A percentile compares a stretch with the other conserved stretches of the same genome.
These are phyloP conservation scores for Picochlorum sp. DNA, from an alignment of 139 green algal species.

Conservation along the genomic window DNA sequence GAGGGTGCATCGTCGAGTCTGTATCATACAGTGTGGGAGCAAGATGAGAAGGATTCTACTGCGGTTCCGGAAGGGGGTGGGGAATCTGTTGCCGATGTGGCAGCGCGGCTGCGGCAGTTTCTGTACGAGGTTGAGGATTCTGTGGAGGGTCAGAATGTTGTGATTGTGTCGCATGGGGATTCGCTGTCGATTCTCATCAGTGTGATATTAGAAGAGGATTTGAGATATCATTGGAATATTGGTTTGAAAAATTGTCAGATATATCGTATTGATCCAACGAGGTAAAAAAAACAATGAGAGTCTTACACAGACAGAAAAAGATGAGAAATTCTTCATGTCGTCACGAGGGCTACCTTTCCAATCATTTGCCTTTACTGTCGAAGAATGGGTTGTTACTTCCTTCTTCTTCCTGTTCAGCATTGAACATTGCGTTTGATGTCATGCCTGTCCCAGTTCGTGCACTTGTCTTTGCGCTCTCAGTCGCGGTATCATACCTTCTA, in stretches of 20 bases:
- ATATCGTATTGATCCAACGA: too few species aligned
- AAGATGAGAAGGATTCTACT: slow-evolving; percentile 21
- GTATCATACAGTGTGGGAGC: slow-evolving; percentile 42
- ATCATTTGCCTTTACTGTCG: neutral
- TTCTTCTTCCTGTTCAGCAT: neutral
- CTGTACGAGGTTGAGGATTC: slow-evolving; percentile 32
- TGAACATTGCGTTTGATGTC: neutral
- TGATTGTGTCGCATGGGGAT: slow-evolving; percentile 55
- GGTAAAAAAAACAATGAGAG: neutral
- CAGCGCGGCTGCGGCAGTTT: slow-evolving; percentile 20
- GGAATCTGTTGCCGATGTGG: slow-evolving; percentile 46
- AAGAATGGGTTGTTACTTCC: neutral
- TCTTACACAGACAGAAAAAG: neutral
- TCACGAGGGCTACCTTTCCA: neutral
- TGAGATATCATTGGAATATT: slow-evolving; percentile 33
- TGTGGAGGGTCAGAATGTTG: slow-evolving; percentile 17
- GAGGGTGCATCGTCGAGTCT: slow-evolving; percentile 20
- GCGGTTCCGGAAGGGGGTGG: slow-evolving; percentile 24
- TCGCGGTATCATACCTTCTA: slow-evolving; percentile 5
- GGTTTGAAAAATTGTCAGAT: slow-evolving; percentile 45
- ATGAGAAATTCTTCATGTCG: neutral
- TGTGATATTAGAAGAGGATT: slow-evolving; percentile 13
- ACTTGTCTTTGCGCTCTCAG: neutral
- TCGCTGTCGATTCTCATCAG: slow-evolving; percentile 48
- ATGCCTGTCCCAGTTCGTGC: neutral